Evolutionary conservation across 1,139 yeast genomes (phyloP), one percentile per base, ranked within the genome.

Genomic region (Schwanniomyces etchellsii): DNA sequence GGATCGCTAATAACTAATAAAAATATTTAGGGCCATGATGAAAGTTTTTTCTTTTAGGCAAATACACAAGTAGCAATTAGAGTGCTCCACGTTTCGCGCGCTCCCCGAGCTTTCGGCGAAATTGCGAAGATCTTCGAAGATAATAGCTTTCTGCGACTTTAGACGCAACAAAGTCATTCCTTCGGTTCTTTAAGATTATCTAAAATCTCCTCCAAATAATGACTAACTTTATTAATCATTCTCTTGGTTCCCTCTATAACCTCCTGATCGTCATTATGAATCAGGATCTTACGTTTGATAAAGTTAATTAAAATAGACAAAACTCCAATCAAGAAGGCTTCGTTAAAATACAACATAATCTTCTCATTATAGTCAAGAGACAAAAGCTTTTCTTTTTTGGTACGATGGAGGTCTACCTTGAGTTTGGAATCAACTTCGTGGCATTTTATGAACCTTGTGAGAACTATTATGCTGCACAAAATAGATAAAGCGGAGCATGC

Each of bases 401-500:
- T n/a, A n/a, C n/a, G n/a, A n/a, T n/a, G n/a, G n/a, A n/a, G n/a
- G n/a, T n/a, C n/a, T 18, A n/a, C 21, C 21, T n/a, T 18, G n/a
- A 18, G 7, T 18, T 18, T 18, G 7, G 9, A 7, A 18, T 18
- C 21, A 7, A 7, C 21, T 18, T 18, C n/a, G 9, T 18, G 9
- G n/a, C 7, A 18, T n/a, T 18, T 18, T n/a, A 18, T 7, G n/a
- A 7, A 18, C 21, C n/a, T 18, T 18, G 21, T 7, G 7, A 18
- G n/a, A 7, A 18, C 7, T 7, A 18, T 18, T n/a, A 18, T 7
- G 7, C 7, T n/a, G n/a, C 21, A 18, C n/a, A 18, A 18, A 18
- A 18, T n/a, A n/a, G 13, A 33, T 17, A 60, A 34, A 14, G 52
- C 37, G 5, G 52, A 35, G 44, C 60, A 28, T 38, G 53, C 39